phyloP scores from a whole-genome alignment of 1,284 basidiomycete genomes.

The Prillingera fragicola region DNA sequence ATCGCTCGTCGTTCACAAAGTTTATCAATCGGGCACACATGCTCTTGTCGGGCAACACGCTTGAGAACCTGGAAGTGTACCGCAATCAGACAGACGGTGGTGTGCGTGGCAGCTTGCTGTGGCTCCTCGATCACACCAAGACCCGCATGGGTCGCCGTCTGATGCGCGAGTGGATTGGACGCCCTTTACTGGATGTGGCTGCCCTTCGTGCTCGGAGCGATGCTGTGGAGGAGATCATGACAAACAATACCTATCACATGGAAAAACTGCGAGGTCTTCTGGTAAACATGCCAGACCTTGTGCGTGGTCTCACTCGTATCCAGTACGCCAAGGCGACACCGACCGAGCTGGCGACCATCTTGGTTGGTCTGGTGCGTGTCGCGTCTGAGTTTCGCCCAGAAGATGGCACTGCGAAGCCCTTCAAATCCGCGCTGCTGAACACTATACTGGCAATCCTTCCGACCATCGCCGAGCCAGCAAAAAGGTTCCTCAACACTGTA shows the following conservation, averaged over 20 bases:
- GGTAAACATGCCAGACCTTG: conserved; percentile 76
- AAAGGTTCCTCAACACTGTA: conserved; percentile 58
- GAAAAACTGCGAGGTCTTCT: conserved; percentile 64
- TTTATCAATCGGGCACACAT: conserved; percentile 78
- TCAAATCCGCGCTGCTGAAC: conserved; percentile 64
- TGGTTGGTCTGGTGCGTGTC: conserved; percentile 70
- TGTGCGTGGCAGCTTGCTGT: conserved; percentile 71
- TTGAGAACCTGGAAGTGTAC: conserved; percentile 87
- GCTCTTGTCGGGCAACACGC: conserved; percentile 81
- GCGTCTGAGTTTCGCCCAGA: conserved; percentile 61
- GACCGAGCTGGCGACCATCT: conserved; percentile 69
- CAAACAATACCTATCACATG: conserved; percentile 54
- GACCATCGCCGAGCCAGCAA: conserved; percentile 57
- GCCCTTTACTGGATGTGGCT: conserved; percentile 71
- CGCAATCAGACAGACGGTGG: conserved; percentile 77
- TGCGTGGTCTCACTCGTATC: conserved; percentile 78
- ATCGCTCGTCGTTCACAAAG: conserved; percentile 68
- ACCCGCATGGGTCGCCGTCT: conserved; percentile 84
- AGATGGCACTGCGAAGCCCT: conserved; percentile 53
- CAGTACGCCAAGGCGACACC: conserved; percentile 87
- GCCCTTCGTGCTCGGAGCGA: conserved; percentile 68
- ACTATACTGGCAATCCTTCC: conserved; percentile 67
- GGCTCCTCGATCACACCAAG: conserved; percentile 77
- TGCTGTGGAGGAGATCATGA: conserved; percentile 74
- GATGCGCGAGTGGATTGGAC: conserved; percentile 78